Evolutionary conservation across 2,329 filamentous ascomycete genomes (phyloP), one percentile per base, ranked within the genome.

Genomic region (Sporothrix brasiliensis): DNA sequence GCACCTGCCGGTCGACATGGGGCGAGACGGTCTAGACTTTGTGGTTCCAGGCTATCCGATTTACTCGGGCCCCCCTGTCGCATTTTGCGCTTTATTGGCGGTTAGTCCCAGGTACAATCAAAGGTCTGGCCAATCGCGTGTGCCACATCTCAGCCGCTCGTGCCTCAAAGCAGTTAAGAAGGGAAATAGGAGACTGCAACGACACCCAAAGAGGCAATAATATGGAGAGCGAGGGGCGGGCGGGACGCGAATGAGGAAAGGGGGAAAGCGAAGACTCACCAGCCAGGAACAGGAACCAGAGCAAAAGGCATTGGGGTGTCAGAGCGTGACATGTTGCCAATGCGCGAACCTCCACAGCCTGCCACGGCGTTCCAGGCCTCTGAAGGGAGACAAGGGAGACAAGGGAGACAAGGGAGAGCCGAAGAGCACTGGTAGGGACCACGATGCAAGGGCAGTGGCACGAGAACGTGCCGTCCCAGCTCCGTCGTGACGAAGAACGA

Each of bases 81-180:
- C 50, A 52, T 53, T 53, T 27, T 49, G 19, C 19, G 47, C 16
- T 66, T 52, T 58, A 41, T 66, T 47, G 53, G 44, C 41, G 39
- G 14, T 44, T 70, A 67, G 54, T 27, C 21, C 13, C 66, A 68
- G 58, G 39, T 21, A 58, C 30, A 39, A 52, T 34, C 52, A 52
- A 34, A 34, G 50, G 13, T 27, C 30, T 24, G 49, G 27, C 69
- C 61, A 70, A 67, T 70, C 50, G 69, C 27, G 50, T 70, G 68
- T 66, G 21, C 34, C 39, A 49, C 65, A 47, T 68, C 52, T 21
- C 61, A 65, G 66, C 61, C 53, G 19, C 69, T 52, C 27, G 52
- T 56, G 41, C 69, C 50, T 58, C 50, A 67, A 65, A 67, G 63
- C 61, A 67, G 52, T 41, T 24, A 50, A 54, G 54, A 39, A 49